phyloP scores from a whole-genome alignment of 768 basidiomycete species.

The Suillus bovinus region DNA sequence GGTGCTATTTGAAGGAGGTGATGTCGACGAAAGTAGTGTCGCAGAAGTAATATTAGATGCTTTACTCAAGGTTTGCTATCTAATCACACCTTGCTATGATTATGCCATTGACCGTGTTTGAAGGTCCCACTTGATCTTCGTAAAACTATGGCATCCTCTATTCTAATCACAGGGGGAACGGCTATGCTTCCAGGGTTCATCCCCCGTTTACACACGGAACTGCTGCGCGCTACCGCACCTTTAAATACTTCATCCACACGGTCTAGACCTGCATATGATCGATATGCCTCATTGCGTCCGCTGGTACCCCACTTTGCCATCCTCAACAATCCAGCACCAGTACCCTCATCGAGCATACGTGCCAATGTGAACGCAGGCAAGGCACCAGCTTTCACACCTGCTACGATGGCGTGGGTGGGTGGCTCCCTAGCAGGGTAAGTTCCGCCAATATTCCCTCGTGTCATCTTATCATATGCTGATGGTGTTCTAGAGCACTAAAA shows the following conservation, averaged over 20 bases:
- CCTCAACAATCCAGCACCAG: slow-evolving; percentile 79
- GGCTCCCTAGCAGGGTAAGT: slow-evolving; percentile 89
- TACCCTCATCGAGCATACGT: slow-evolving; percentile 46
- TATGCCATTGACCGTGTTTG: neutral
- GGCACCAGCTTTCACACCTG: slow-evolving; percentile 85
- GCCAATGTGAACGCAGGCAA: slow-evolving; percentile 70
- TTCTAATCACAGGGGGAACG: slow-evolving; percentile 88
- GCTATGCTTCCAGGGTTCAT: slow-evolving; percentile 93
- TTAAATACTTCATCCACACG: slow-evolving; percentile 36
- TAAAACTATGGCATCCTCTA: slow-evolving; percentile 77
- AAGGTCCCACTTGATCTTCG: slow-evolving; percentile 92
- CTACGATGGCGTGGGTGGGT: slow-evolving; percentile 87
- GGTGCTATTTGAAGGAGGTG: slow-evolving; percentile 86
- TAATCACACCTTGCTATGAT: neutral
- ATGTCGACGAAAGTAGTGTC: slow-evolving; percentile 83
- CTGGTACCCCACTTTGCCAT: slow-evolving; percentile 76
- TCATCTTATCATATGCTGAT: slow-evolving; percentile 1
- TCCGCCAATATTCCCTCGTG: neutral
- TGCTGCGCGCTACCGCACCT: slow-evolving; percentile 60
- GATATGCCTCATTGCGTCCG: slow-evolving; percentile 70
- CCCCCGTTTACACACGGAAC: slow-evolving; percentile 78
- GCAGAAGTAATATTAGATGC: slow-evolving; percentile 81
- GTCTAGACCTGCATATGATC: slow-evolving; percentile 59
- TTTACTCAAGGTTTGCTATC: slow-evolving; percentile 64
- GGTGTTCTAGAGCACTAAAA: slow-evolving; percentile 66